Conservation (phyloP, 2,329 filamentous ascomycete genomes). For the Aureobasidium namibiae region DNA sequence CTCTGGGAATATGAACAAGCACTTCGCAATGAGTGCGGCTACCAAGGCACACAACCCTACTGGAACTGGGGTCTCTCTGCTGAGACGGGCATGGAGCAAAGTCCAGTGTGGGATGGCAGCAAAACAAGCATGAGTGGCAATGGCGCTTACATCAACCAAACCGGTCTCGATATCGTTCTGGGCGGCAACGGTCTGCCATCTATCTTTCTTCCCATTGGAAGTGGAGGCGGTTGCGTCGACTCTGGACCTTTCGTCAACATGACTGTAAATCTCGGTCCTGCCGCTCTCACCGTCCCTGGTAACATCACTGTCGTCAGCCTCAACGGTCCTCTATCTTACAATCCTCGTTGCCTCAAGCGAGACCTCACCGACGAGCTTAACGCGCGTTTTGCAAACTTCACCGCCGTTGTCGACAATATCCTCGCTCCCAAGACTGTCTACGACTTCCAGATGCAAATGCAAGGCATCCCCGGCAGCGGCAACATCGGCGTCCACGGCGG, state of each 20-base stretch:
- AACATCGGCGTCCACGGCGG: conserved; percentile 31
- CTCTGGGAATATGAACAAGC: conserved; percentile 33
- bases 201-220: conserved; percentile 33
- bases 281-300: neutral
- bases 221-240: conserved; percentile 45
- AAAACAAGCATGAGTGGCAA: conserved; percentile 28
- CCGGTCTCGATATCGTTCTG: conserved; percentile 5
- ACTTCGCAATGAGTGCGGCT: conserved; percentile 31
- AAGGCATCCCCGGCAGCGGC: conserved; percentile 15
- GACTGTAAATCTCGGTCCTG: conserved; percentile 16
- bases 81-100: conserved; percentile 29
- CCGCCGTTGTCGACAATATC: conserved; percentile 12
- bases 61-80: conserved; percentile 44
- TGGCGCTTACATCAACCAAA: conserved; percentile 11
- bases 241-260: conserved; percentile 36
- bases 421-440: neutral
- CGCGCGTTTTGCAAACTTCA: conserved; percentile 9
- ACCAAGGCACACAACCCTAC: conserved; percentile 37
- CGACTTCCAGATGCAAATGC: conserved; percentile 14
- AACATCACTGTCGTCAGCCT: conserved; percentile 13
- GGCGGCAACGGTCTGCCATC: conserved; percentile 17
- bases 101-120: conserved; percentile 46
- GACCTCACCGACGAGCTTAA: conserved; percentile 14
- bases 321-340: conserved; percentile 11
- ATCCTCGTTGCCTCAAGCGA: conserved; percentile 16